Base-by-base conservation (phyloP, 768 basidiomycete genomes). In the Mycena chlorophos region DNA sequence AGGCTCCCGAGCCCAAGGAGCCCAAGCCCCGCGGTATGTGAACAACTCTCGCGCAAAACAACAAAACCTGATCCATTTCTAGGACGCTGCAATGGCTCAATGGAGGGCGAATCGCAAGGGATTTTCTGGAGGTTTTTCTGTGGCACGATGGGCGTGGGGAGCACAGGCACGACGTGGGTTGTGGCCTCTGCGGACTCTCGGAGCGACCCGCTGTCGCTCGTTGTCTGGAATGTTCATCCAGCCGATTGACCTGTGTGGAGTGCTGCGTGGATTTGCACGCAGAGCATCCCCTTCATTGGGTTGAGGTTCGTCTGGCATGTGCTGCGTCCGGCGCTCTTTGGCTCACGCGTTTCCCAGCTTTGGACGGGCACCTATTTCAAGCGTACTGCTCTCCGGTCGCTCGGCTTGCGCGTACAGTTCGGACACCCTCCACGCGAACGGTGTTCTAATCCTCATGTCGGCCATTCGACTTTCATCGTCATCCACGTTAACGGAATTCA, bases 381-480 rank as follows among this genome's bases (percentile, higher is more conserved):
- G 16, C 29, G 38, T 17, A 52, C 23, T 2, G 30, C 46, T 10
- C 43, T 63, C 8, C 29, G 40, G 20, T 19, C 37, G 1, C 49
- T 62, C 6, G 61, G 61, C 1, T 47, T 62, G 8, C 48, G 53
- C 2, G 34, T 59, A 3, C 56, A 62, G 27, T 34, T 62, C 8
- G 54, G 58, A 4, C 56, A 61, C 20, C 51, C 38, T 1, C 40
- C 50, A 2, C 49, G 55, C n/a, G 26, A 45, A 3, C 5, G 47
- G 2, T 56, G 50, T 16, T 31, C 49, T 3, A 51, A 2, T 26
- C 20, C 25, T 14, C 2, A 19, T 3, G 4, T 42, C 2, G 50
- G 38, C 0, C 19, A 14, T 0, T 5, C 16, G 17, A 48, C 49
- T 23, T 59, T 63, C 23, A 52, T 55, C 1, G 17, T 61, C 12